Evolutionary conservation across 1,284 basidiomycete species (phyloP), one percentile per base, ranked within the genome.

Genomic region (Apiotrichum gamsii): DNA sequence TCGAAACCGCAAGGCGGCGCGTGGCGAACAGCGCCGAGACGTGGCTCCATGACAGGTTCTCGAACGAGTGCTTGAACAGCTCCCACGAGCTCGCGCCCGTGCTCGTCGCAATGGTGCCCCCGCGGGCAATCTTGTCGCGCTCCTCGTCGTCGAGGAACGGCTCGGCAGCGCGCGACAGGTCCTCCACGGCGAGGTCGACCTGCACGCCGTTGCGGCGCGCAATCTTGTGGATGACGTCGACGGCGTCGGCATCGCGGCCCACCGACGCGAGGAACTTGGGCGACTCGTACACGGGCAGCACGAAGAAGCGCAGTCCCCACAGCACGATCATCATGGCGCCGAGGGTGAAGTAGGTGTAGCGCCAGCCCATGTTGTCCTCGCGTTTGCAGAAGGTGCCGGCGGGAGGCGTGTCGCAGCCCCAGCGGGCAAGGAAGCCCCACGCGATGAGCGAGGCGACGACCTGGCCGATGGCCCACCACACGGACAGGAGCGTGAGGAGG

Each of bases 381-480:
- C 68, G 72, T 2, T 71, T 62, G 54, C 81, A 64, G 38, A 52
- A 81, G 38, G 51, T 50, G 21, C 38, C 38, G 36, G 30, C 41
- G 29, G 6, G 15, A 13, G 39, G 21, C 38, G 53, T 21, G 39
- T 42, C 15, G 38, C 52, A 55, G 20, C 51, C 45, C 42, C 46
- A 60, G 16, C 47, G 47, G 32, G 49, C 45, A 15, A 59, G 40
- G 51, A 63, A 63, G 8, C 36, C 59, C 61, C 61, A 63, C 23
- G 75, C 72, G 21, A 81, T 72, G 33, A 80, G 59, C 20, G 76
- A 78, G 11, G 76, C 77, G 24, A 78, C 57, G 31, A 65, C 58
- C 49, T 64, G 60, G 8, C 82, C 82, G 19, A 82, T 59, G 14
- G 79, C 79, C 82, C 82, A 84, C 76, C 80, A 83, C 20, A 78